Conservation (phyloP, 768 basidiomycete species). For the Holtermanniella nyarrowii region DNA sequence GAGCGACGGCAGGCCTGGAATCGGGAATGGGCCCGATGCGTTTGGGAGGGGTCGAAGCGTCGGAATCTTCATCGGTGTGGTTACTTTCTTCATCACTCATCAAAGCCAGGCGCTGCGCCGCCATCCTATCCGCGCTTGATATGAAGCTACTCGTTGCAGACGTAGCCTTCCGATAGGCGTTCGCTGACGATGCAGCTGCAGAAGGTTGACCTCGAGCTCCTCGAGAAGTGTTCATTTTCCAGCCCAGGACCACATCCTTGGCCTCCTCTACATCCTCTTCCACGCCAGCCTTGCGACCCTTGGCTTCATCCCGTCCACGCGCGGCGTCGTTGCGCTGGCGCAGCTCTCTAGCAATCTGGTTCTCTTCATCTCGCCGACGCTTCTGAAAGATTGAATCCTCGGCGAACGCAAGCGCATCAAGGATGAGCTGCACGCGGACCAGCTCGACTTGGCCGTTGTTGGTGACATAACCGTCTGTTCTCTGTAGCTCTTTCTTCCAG, state of each 20-base stretch:
- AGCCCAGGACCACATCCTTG: constrained; percentile 37
- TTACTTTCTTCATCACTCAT: too few species aligned
- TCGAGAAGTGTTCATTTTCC: constrained; percentile 17
- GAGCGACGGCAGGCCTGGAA: too few species aligned
- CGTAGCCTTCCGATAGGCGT: constrained; percentile 32
- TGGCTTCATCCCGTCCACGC: constrained; percentile 42
- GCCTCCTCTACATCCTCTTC: constrained; percentile 31
- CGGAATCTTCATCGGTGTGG: too few species aligned
- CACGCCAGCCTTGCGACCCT: constrained; percentile 15
- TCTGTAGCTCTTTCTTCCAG: constrained; percentile 83
- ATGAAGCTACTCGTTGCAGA: constrained; percentile 64
- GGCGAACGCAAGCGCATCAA: constrained; percentile 83
- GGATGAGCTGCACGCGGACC: constrained; percentile 77
- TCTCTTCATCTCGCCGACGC: constrained; percentile 84
- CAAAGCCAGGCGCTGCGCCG: constrained; percentile 1
- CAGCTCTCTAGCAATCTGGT: constrained; percentile 84
- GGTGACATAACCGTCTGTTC: constrained; percentile 96
- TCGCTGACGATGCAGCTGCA: constrained; percentile 55
- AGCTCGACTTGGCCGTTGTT: constrained; percentile 83
- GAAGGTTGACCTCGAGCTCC: constrained; percentile 46
- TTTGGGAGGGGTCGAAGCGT: too few species aligned
- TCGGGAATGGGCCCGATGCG: too few species aligned
- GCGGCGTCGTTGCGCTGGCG: constrained; percentile 60
- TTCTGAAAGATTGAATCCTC: constrained; percentile 93
- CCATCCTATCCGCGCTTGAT: constrained; percentile 74